Conservation (phyloP, 352 stramenopile genomes). For the Phytopythium vexans region DNA sequence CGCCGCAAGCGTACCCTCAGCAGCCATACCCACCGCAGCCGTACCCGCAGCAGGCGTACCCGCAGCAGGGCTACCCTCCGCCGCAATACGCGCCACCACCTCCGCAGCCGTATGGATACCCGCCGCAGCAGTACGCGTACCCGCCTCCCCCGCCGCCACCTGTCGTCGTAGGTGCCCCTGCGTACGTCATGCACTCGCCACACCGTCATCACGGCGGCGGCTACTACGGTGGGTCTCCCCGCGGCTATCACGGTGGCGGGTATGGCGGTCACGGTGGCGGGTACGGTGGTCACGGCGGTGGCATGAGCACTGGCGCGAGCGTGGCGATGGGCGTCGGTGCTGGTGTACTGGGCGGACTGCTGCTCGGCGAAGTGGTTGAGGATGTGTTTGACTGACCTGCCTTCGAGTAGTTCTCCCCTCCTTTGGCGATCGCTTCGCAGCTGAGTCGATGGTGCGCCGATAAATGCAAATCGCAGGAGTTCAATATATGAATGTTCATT, state of each 20-base stretch:
- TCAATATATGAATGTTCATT: too few relatives aligned
- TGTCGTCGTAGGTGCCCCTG: slow-evolving; percentile 19
- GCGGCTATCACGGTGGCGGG: slow-evolving; percentile 17
- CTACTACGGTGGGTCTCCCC: slow-evolving; percentile 28
- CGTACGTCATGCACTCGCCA: slow-evolving; percentile 22
- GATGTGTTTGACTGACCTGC: slow-evolving; percentile 40
- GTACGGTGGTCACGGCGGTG: slow-evolving; percentile 15
- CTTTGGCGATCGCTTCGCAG: background rate
- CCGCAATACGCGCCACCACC: slow-evolving; percentile 28
- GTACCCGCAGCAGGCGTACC: slow-evolving; percentile 18
- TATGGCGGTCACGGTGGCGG: slow-evolving; percentile 12
- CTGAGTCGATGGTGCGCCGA: background rate
- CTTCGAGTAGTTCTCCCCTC: background rate
- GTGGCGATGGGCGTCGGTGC: slow-evolving; percentile 72
- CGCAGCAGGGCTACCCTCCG: slow-evolving; percentile 32
- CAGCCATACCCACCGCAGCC: slow-evolving; percentile 17
- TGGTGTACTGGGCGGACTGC: slow-evolving; percentile 66
- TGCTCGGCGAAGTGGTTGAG: slow-evolving; percentile 71
- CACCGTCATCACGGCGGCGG: slow-evolving; percentile 33
- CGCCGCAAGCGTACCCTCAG: slow-evolving; percentile 5
- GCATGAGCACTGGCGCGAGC: slow-evolving; percentile 27
- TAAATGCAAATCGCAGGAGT: too few relatives aligned
- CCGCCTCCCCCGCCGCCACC: slow-evolving; percentile 21
- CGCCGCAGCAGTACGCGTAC: slow-evolving; percentile 34
- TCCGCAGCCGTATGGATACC: slow-evolving; percentile 22